Base-by-base conservation (phyloP, 1,284 basidiomycete genomes). In the Hymenochaete sp. region DNA sequence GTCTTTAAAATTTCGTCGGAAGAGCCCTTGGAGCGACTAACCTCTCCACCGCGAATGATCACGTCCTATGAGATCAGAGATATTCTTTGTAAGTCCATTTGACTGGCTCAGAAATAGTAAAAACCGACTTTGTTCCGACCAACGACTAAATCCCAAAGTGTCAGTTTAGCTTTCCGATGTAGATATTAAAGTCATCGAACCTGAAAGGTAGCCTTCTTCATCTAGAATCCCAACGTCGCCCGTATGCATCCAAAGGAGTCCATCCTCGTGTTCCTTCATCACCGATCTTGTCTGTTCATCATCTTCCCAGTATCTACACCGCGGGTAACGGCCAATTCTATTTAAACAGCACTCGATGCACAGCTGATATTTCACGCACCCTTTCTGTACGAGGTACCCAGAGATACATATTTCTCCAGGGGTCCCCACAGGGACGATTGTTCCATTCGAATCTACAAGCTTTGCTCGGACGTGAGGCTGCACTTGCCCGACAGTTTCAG, bases 31-130 rank as follows among this genome's bases (percentile, higher is more conserved):
- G 31, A 19, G 14, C n/a, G 16, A 18, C 54, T 10, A 51, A 80
- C 81, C 69, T 91, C 86, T 54, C 88, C 89, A 21, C 88, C 88
- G 14, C 89, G 81, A 53, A 92, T 92, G 58, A 93, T 89, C 41
- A 92, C 75, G 59, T 92, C 89, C 75, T 83, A n/a, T 48, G 5
- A 46, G 38, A 16, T 7, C 42, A 2, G 22, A 21, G 25, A 33
- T 25, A 27, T 13, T 13, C 14, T 26, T 18, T n/a, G 7, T 26
- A 11, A 43, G 16, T 29, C 18, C 13, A 4, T 28, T 10, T 18
- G 18, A 19, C 25, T 19, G 32, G 13, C 14, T 5, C 8, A 6
- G 21, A 6, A n/a, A 35, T 35, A 19, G 32, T 4, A 8, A 35
- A 6, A 35, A 50, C 56, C 19, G 52, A 77, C 79, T 70, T 87